Base-by-base conservation (phyloP, 2,329 filamentous ascomycete species). In the Penicillium polonicum region DNA sequence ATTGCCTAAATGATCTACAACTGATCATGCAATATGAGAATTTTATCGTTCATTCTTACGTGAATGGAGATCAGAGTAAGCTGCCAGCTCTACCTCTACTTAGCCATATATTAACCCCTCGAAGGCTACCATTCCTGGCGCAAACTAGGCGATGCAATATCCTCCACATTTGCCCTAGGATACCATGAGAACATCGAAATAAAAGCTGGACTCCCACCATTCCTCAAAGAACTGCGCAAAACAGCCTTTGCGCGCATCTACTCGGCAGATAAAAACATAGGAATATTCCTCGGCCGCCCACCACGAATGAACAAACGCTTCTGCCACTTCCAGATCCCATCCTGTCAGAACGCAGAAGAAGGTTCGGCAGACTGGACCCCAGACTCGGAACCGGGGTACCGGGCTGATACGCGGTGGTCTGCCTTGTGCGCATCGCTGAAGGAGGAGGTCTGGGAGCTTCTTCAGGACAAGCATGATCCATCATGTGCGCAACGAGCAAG, bases 231-330 rank as follows among this genome's bases (percentile, higher is more conserved):
- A 21, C 58, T 81, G 4, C 70, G 78, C 7, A 72, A 74, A 52
- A 65, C 70, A 0, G 71, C 72, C 0, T 79, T 80, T 58, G 75
- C 74, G 2, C 68, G 74, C 3, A 71, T 74, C 4, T 81, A 79
- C 60, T 76, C 77, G 0, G 75, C 75, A 0, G 79, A 81, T 60
- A 81, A 80, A 60, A 79, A 77, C 23, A 67, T 80, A 9, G 75
- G 77, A 0, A 76, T 80, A 4, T 81, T 81, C 46, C 72, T 81
- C 15, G 79, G 79, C 6, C 73, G 79, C 1, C 79, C 79, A 1
- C 77, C 78, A 3, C 72, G 79, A 4, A 76, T 81, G 51, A 70
- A 69, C 27, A 70, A 72, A 33, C 70, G 71, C 4, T 79, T 74
- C 53, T 79, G 76, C 53, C 64, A 70, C 35, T 73, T 79, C 15